Evolutionary conservation across 495 filamentous ascomycete genomes (phyloP).

Genomic region (Tuber aestivum): DNA sequence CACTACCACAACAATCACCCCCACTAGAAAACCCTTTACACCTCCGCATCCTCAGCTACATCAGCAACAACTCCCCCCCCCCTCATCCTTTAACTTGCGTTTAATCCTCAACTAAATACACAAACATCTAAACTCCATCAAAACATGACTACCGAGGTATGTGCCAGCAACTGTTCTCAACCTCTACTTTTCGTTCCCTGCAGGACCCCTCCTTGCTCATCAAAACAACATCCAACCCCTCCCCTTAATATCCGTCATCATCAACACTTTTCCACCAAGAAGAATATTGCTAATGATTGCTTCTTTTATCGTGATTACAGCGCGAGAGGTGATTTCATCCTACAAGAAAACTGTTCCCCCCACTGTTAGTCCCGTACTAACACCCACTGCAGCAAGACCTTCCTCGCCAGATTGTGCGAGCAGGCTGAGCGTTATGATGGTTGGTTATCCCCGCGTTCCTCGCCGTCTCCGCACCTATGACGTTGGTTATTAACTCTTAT

Average conservation of each 20-base stretch:
- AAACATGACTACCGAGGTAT: slow-evolving; percentile 62
- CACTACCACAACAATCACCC: slow-evolving; percentile 15
- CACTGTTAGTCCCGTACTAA: slow-evolving; percentile 29
- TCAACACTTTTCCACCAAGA: slow-evolving; percentile 19
- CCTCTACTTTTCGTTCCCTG: slow-evolving; percentile 43
- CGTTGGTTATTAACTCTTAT: slow-evolving; percentile 40
- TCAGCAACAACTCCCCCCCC: slow-evolving; percentile 30
- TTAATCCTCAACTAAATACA: slow-evolving; percentile 21
- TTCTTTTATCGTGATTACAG: slow-evolving; percentile 45
- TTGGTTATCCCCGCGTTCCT: slow-evolving; percentile 46
- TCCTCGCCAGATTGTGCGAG: slow-evolving; percentile 99
- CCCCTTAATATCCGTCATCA: slow-evolving; percentile 41
- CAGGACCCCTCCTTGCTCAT: slow-evolving; percentile 42
- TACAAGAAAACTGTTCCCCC: not conserved
- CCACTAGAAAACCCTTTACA: slow-evolving; percentile 40
- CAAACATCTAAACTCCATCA: slow-evolving; percentile 31
- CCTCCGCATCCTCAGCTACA: slow-evolving; percentile 39
- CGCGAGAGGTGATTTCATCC: slow-evolving; percentile 70
- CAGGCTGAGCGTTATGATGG: slow-evolving; percentile 99
- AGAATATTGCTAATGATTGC: slow-evolving; percentile 46
- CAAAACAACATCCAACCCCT: slow-evolving; percentile 39
- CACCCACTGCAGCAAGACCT: slow-evolving; percentile 78
- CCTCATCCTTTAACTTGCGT: slow-evolving; percentile 30
- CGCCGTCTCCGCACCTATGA: slow-evolving; percentile 10
- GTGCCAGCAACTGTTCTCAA: slow-evolving; percentile 41